Percentiles rank a stretch among this genome's conserved stretches.
Evolutionary conservation across 116 monocot genomes (phyloP).

Genomic region (Zostera marina): DNA sequence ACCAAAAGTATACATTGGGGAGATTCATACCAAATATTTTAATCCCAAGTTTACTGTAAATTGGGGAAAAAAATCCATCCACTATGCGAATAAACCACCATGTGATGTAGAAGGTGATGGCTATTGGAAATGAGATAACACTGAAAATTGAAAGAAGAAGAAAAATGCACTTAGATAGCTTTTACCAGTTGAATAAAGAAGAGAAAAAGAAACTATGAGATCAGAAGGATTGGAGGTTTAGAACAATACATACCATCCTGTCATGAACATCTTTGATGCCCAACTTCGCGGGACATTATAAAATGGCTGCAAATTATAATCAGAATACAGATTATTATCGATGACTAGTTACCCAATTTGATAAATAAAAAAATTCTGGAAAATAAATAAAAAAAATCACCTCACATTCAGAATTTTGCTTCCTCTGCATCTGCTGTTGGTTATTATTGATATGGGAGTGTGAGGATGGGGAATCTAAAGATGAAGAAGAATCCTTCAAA

Average conservation of each 20-base stretch:
- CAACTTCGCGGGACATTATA: constrained; percentile 65
- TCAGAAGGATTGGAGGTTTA: background rate
- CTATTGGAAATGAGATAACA: constrained; percentile 33
- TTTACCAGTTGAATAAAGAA: background rate
- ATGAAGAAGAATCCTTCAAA: background rate
- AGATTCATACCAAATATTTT: constrained; percentile 28
- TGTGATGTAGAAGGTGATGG: constrained; percentile 34
- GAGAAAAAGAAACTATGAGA: background rate
- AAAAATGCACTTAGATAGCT: background rate
- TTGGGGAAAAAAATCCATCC: constrained; percentile 11
- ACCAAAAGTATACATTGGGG: no score
- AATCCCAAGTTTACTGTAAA: constrained; percentile 28
- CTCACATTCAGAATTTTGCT: constrained; percentile 1
- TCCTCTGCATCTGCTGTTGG: background rate
- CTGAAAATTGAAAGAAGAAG: constrained; percentile 6
- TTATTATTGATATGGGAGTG: background rate
- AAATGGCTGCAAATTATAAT: constrained; percentile 34
- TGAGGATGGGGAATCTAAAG: background rate
- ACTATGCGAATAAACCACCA: constrained; percentile 38
- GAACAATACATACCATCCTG: constrained; percentile 60
- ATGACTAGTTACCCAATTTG: no score
- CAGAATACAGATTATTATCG: no score
- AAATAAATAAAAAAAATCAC: background rate
- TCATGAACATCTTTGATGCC: constrained; percentile 93
- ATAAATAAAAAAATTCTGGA: background rate